Conservation (phyloP, 192 early-diverging fungal genomes). For the Helicostylum pulchrum region DNA sequence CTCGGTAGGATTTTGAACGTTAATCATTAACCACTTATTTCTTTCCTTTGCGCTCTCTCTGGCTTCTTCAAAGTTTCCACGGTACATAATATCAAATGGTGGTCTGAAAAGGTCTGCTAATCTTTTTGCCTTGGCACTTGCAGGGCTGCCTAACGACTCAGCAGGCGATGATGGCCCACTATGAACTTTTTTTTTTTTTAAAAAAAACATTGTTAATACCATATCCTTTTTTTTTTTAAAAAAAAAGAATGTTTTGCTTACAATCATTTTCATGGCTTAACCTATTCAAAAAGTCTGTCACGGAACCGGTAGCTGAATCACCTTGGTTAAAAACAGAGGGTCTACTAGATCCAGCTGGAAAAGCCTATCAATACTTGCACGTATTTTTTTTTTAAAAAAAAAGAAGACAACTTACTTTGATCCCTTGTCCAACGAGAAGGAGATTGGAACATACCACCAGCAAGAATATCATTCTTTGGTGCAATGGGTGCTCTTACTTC, state of each 20-base stretch:
- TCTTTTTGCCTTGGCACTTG: constrained; percentile 45
- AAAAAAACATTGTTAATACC: not conserved
- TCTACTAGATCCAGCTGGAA: constrained; percentile 1
- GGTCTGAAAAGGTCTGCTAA: constrained; percentile 82
- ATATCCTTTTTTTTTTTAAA: not conserved
- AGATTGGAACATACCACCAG: constrained; percentile 41
- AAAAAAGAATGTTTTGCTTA: not conserved
- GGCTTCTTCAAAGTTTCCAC: constrained; percentile 67
- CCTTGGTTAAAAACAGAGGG: constrained; percentile 38
- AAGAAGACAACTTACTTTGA: not conserved
- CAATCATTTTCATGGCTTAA: constrained; percentile 12
- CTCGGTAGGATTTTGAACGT: constrained; percentile 79
- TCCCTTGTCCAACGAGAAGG: constrained; percentile 1
- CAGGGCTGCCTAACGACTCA: not conserved
- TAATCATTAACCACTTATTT: constrained; percentile 83
- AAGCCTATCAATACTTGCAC: not conserved
- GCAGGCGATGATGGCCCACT: not conserved
- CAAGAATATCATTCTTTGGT: constrained; percentile 70
- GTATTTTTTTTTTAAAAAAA: not conserved
- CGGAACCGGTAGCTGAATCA: constrained; percentile 48
- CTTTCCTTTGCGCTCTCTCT: constrained; percentile 45
- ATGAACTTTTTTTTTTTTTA: not conserved
- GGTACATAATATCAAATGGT: constrained; percentile 85
- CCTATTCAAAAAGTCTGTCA: constrained; percentile 52
- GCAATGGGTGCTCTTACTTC: constrained; percentile 83